phyloP scores from a whole-genome alignment of 768 basidiomycete genomes.

The Russula vinacea region DNA sequence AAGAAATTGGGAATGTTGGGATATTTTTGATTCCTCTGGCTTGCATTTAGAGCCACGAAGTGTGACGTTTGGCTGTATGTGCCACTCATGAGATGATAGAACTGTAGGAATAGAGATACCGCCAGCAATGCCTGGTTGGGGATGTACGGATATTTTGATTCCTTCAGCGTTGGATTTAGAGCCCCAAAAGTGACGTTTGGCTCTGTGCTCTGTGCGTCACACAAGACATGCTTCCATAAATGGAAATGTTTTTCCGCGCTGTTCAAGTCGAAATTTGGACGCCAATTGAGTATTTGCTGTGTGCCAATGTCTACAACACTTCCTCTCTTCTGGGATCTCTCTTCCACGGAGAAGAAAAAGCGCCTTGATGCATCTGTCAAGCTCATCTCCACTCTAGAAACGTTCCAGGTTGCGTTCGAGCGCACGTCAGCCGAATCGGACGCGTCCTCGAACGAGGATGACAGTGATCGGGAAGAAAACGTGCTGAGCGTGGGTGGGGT shows the following conservation, averaged over 20 bases:
- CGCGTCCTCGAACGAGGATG: constrained; percentile 38
- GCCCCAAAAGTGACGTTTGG: too few relatives aligned
- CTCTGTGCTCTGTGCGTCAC: too few relatives aligned
- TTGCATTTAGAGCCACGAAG: constrained; percentile 8
- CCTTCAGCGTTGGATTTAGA: too few relatives aligned
- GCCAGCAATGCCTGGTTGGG: too few relatives aligned
- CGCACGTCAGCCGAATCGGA: constrained; percentile 38
- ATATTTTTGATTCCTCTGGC: not conserved
- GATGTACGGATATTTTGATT: too few relatives aligned
- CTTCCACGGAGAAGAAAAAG: constrained; percentile 73
- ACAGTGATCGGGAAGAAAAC: constrained; percentile 17
- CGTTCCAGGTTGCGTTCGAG: constrained; percentile 70
- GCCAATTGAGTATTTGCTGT: not conserved
- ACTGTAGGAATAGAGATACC: not conserved
- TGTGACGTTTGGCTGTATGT: constrained; percentile 9
- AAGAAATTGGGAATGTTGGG: not conserved
- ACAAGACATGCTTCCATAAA: not conserved
- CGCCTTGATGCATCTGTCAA: constrained; percentile 84
- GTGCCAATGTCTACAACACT: constrained; percentile 75
- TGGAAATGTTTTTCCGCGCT: constrained; percentile 3
- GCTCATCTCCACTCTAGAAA: constrained; percentile 74
- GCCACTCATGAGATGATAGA: not conserved
- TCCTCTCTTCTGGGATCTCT: constrained; percentile 91
- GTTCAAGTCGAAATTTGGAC: not conserved
- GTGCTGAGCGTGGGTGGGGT: constrained; percentile 39